Conservation (phyloP, 139 green algal species). For the Astrephomene gubernaculifera region DNA sequence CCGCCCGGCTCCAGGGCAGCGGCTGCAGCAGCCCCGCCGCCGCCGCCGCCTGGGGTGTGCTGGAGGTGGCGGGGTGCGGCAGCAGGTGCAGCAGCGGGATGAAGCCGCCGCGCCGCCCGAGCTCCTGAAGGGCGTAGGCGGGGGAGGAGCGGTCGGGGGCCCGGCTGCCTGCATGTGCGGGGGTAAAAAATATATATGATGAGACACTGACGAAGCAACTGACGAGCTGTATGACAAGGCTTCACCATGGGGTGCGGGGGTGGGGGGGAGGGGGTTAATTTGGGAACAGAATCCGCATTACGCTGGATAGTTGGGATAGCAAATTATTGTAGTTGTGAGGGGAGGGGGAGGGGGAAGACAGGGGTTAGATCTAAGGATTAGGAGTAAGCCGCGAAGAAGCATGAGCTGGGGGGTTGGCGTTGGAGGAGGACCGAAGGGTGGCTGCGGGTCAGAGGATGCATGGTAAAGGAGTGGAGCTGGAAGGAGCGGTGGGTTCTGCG, state of each 20-base stretch:
- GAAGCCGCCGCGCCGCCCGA: constrained; percentile 52
- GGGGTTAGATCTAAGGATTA: too few relatives aligned
- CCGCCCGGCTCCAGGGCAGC: constrained; percentile 44
- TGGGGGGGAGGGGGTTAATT: neutral
- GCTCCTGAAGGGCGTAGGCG: constrained; percentile 50
- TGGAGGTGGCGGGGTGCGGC: constrained; percentile 17
- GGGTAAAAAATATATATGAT: too few relatives aligned
- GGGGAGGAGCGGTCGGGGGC: constrained; percentile 16
- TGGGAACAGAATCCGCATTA: neutral
- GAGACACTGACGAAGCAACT: too few relatives aligned
- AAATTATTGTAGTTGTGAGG: neutral
- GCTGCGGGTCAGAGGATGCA: too few relatives aligned
- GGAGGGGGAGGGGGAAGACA: too few relatives aligned
- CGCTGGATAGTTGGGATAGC: neutral
- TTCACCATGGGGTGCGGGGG: neutral
- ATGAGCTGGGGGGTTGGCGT: too few relatives aligned
- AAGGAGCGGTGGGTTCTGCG: too few relatives aligned
- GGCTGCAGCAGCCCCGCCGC: constrained; percentile 19
- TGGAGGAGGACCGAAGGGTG: too few relatives aligned
- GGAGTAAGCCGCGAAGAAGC: too few relatives aligned
- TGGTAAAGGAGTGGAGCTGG: too few relatives aligned
- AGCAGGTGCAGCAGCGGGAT: constrained; percentile 67
- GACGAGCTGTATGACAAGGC: neutral
- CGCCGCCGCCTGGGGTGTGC: constrained; percentile 1
- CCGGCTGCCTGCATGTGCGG: constrained; percentile 14